Evolutionary conservation across 768 basidiomycete genomes (phyloP).

Genomic region (Lactifluus pinguis): DNA sequence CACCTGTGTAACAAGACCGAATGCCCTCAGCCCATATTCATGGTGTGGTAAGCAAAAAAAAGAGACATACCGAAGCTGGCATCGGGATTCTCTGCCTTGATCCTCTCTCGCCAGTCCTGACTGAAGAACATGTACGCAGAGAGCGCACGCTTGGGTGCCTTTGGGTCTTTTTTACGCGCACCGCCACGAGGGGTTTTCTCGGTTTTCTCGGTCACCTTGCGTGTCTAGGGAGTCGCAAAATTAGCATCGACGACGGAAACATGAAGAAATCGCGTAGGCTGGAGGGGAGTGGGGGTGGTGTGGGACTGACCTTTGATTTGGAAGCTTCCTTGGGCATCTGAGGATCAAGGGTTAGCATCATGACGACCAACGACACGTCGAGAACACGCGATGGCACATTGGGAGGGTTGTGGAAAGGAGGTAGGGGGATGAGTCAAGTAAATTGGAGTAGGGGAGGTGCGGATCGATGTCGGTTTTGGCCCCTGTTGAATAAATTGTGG

Average conservation of each 20-base stretch:
- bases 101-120: conserved; percentile 90
- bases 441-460: background rate
- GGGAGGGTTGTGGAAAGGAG: conserved; percentile 1
- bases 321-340: conserved; percentile 75
- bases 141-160: conserved; percentile 84
- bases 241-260: conserved; percentile 8
- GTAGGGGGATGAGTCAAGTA: background rate
- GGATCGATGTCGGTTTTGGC: conserved; percentile 9
- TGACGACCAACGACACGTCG: conserved; percentile 34
- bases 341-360: conserved; percentile 28
- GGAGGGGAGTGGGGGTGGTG: conserved; percentile 15
- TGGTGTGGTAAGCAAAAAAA: conserved; percentile 1
- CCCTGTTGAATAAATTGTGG: background rate
- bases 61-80: conserved; percentile 70
- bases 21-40: conserved; percentile 13
- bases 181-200: conserved; percentile 42
- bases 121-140: conserved; percentile 99
- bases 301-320: conserved; percentile 54
- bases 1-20: conserved; percentile 40
- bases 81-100: conserved; percentile 94
- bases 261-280: conserved; percentile 11
- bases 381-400: conserved; percentile 23
- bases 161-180: conserved; percentile 68
- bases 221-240: conserved; percentile 32
- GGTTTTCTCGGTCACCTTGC: conserved; percentile 68